phyloP scores from a whole-genome alignment of 345 rosid genomes.

The Brassica rapa region DNA sequence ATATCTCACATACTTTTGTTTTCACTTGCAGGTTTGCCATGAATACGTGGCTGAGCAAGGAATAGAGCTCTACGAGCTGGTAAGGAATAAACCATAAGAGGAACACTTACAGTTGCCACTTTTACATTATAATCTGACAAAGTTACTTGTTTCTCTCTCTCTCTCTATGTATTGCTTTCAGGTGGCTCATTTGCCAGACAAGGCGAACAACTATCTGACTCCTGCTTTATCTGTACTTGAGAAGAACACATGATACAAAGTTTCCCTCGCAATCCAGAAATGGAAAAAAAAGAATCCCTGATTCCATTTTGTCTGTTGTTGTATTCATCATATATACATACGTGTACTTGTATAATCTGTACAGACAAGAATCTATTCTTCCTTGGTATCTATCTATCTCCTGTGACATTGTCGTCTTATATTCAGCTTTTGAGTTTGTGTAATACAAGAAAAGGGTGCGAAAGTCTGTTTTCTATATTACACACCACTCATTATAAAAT shows the following conservation, averaged over 20 bases:
- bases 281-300: not conserved
- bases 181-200: slow-evolving; percentile 97
- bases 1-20: slow-evolving; percentile 20
- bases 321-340: too few relatives aligned
- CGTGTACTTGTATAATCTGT: slow-evolving; percentile 39
- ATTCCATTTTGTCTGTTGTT: slow-evolving; percentile 21
- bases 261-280: not conserved
- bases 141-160: slow-evolving; percentile 9
- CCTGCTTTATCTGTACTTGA: slow-evolving; percentile 86
- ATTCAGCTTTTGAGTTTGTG: slow-evolving; percentile 18
- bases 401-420: slow-evolving; percentile 16
- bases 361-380: slow-evolving; percentile 19
- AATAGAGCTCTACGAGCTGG: slow-evolving; percentile 88
- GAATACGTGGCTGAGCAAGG: slow-evolving; percentile 90
- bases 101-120: not conserved
- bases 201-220: slow-evolving; percentile 94
- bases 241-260: slow-evolving; percentile 68
- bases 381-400: slow-evolving; percentile 6
- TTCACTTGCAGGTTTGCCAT: slow-evolving; percentile 69
- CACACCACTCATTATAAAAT: not conserved
- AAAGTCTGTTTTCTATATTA: slow-evolving; percentile 5
- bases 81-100: slow-evolving; percentile 37
- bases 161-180: slow-evolving; percentile 24
- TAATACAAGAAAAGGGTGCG: not conserved
- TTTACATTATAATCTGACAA: slow-evolving; percentile 13